These are phyloP conservation scores for Kickxella alabastrina DNA, from an alignment of 192 early-diverging fungal species.

Conservation along the genomic window DNA sequence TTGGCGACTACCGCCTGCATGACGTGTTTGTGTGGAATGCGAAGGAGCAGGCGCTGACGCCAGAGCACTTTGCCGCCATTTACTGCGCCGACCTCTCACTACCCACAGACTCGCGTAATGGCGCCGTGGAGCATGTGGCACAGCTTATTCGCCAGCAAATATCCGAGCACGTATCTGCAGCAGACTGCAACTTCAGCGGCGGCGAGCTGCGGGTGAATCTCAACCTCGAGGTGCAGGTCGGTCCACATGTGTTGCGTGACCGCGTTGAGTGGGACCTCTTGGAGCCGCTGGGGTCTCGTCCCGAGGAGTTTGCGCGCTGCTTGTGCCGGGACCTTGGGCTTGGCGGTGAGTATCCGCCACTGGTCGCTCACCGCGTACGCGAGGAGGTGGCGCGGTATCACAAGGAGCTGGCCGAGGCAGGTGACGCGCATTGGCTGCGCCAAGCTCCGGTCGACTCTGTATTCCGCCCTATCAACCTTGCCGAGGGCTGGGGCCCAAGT, in stretches of 20 bases:
- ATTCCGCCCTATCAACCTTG: slow-evolving; percentile 37
- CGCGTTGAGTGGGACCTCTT: slow-evolving; percentile 89
- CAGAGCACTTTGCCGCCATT: slow-evolving; percentile 81
- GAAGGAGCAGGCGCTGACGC: slow-evolving; percentile 74
- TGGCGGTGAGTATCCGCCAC: slow-evolving; percentile 47
- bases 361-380: slow-evolving; percentile 49
- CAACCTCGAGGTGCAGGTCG: slow-evolving; percentile 81
- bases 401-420: slow-evolving; percentile 38
- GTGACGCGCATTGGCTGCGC: slow-evolving; percentile 45
- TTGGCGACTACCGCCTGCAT: slow-evolving; percentile 77
- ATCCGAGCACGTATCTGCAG: slow-evolving; percentile 36
- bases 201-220: slow-evolving; percentile 46
- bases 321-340: slow-evolving; percentile 46
- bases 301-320: slow-evolving; percentile 47
- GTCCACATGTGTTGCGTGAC: slow-evolving; percentile 75
- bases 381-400: slow-evolving; percentile 42
- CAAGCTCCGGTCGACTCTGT: slow-evolving; percentile 45
- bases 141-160: slow-evolving; percentile 49
- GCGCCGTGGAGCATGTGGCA: slow-evolving; percentile 34
- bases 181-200: slow-evolving; percentile 32
- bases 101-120: slow-evolving; percentile 24
- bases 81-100: slow-evolving; percentile 76
- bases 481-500: slow-evolving; percentile 45
- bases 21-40: slow-evolving; percentile 94
- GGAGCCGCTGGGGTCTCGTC: slow-evolving; percentile 43